Evolutionary conservation across 495 filamentous ascomycete species (phyloP).

Genomic region (Tuber melanosporum): DNA sequence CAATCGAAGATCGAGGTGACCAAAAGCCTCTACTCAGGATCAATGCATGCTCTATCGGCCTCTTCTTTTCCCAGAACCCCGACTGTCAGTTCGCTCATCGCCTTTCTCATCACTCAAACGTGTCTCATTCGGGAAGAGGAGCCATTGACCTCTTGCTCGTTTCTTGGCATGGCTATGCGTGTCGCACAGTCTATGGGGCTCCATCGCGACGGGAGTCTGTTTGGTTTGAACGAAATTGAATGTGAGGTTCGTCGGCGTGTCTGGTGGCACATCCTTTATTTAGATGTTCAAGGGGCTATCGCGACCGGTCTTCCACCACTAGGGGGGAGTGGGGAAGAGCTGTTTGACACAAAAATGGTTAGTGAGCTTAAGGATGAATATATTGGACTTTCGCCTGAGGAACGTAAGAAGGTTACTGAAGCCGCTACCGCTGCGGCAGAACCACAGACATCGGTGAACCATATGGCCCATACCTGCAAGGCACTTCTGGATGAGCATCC

Average conservation of each 20-base stretch:
- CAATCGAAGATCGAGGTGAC: conserved; percentile 15
- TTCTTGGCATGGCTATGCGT: conserved; percentile 38
- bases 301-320: conserved; percentile 40
- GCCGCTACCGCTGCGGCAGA: conserved; percentile 8
- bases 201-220: conserved; percentile 61
- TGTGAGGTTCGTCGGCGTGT: conserved; percentile 62
- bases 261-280: conserved; percentile 68
- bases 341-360: conserved; percentile 39
- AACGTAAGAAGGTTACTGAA: background rate
- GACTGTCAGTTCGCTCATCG: conserved; percentile 33
- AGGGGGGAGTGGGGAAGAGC: conserved; percentile 34
- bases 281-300: conserved; percentile 49
- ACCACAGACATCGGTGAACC: conserved; percentile 11
- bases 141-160: conserved; percentile 36
- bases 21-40: conserved; percentile 23
- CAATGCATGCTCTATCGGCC: conserved; percentile 30
- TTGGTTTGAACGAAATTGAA: conserved; percentile 59
- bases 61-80: conserved; percentile 32
- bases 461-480: conserved; percentile 16
- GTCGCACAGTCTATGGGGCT: conserved; percentile 64
- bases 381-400: conserved; percentile 23
- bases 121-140: conserved; percentile 39
- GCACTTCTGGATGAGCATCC: conserved; percentile 12
- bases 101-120: conserved; percentile 36
- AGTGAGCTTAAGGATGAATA: conserved; percentile 36